A percentile compares a stretch with the other conserved stretches of the same genome.
Conservation (phyloP, 2,329 filamentous ascomycete species). For the Corynespora cassiicola region DNA sequence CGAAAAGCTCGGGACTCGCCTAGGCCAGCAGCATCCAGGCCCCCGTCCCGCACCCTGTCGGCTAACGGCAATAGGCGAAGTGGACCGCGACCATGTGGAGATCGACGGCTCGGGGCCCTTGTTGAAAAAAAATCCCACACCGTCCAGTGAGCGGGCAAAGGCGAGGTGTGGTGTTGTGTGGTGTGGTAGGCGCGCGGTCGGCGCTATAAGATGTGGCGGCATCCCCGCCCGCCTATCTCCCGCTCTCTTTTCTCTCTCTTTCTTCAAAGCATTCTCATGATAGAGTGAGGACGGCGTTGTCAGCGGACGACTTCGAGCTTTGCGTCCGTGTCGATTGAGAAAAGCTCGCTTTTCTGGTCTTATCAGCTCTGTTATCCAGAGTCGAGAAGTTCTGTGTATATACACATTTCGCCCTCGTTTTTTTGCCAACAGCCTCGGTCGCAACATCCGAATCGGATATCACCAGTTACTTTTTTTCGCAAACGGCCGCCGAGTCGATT, state of each 20-base stretch:
- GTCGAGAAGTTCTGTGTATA: not conserved
- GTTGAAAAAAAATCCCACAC: no score
- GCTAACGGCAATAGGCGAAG: no score
- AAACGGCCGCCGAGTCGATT: no score
- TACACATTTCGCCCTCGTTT: not conserved
- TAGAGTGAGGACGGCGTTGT: not conserved
- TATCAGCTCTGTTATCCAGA: slow-evolving; percentile 1
- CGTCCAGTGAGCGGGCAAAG: slow-evolving; percentile 26
- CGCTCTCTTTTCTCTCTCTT: slow-evolving; percentile 11
- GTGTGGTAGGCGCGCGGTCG: slow-evolving; percentile 6
- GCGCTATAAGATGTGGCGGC: slow-evolving; percentile 33
- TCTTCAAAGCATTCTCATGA: slow-evolving; percentile 3
- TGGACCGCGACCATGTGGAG: no score
- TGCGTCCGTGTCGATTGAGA: no score
- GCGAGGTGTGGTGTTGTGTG: slow-evolving; percentile 21
- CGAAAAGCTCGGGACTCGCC: no score
- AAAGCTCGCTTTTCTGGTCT: not conserved
- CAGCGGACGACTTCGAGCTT: not conserved
- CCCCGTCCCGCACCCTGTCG: no score
- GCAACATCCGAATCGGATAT: no score
- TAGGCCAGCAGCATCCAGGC: no score
- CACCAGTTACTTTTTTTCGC: no score
- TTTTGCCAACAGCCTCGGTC: slow-evolving; percentile 14
- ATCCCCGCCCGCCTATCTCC: slow-evolving; percentile 13
- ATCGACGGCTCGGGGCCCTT: slow-evolving; percentile 23